Evolutionary conservation across 2,329 filamentous ascomycete species (phyloP).

Genomic region (Onygena corvina): DNA sequence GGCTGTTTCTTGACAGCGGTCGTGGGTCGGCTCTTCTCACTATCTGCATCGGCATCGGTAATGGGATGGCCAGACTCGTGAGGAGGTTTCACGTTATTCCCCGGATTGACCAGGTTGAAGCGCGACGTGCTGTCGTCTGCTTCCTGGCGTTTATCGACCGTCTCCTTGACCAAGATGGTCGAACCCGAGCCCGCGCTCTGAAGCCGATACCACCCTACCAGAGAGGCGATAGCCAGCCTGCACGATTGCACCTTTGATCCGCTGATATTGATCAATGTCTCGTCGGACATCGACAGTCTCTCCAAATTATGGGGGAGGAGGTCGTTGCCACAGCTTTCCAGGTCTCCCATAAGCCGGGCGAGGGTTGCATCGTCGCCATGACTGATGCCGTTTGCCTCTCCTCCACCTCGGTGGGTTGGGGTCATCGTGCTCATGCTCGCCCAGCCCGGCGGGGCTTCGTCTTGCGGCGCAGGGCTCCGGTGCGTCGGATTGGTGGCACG

Average conservation of each 20-base stretch:
- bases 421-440: too few species aligned
- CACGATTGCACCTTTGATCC: slow-evolving; percentile 1
- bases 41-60: background rate
- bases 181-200: background rate
- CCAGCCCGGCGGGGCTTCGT: too few species aligned
- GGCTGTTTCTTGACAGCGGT: background rate
- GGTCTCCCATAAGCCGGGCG: background rate
- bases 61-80: background rate
- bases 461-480: background rate
- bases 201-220: slow-evolving; percentile 3
- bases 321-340: background rate
- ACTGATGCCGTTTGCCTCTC: too few species aligned
- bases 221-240: background rate
- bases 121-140: background rate
- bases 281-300: background rate
- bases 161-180: background rate
- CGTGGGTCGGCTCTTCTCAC: background rate
- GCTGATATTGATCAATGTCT: background rate
- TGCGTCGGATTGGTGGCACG: background rate
- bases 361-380: background rate
- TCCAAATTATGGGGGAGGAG: background rate
- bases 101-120: slow-evolving; percentile 3
- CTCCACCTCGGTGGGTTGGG: too few species aligned
- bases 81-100: background rate
- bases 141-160: background rate